Conservation (phyloP, 805 yeast genomes). For the Hanseniaspora meyeri region DNA sequence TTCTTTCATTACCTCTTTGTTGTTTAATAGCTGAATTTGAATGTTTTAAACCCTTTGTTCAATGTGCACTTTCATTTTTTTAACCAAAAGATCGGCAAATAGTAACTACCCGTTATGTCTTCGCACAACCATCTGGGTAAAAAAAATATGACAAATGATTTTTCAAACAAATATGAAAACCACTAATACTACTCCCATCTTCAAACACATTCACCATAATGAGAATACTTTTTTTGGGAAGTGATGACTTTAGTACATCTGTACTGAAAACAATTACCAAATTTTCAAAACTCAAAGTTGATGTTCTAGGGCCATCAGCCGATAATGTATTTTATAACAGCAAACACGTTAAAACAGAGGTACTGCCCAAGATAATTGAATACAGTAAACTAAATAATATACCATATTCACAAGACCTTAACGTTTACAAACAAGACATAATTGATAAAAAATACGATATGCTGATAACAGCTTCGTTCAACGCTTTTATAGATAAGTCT, state of each 20-base stretch:
- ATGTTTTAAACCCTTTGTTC: too few relatives aligned
- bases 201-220: constrained; percentile 4
- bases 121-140: too few relatives aligned
- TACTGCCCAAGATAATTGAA: constrained; percentile 1
- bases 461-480: constrained; percentile 87
- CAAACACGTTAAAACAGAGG: not conserved
- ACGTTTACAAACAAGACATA: constrained; percentile 16
- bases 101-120: too few relatives aligned
- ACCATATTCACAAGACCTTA: constrained; percentile 21
- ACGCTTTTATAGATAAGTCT: constrained; percentile 57
- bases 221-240: constrained; percentile 60
- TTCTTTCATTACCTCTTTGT: too few relatives aligned
- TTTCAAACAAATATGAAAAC: too few relatives aligned
- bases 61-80: too few relatives aligned
- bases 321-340: constrained; percentile 26
- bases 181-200: too few relatives aligned
- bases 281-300: constrained; percentile 20
- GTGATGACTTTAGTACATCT: constrained; percentile 55
- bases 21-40: too few relatives aligned
- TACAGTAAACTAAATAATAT: constrained; percentile 12
- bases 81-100: too few relatives aligned
- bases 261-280: constrained; percentile 30
- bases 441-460: constrained; percentile 35
- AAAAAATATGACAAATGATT: too few relatives aligned
- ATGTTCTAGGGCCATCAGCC: constrained; percentile 40